Base-by-base conservation (phyloP, 2,329 filamentous ascomycete species). In the Fusarium bulbicola region DNA sequence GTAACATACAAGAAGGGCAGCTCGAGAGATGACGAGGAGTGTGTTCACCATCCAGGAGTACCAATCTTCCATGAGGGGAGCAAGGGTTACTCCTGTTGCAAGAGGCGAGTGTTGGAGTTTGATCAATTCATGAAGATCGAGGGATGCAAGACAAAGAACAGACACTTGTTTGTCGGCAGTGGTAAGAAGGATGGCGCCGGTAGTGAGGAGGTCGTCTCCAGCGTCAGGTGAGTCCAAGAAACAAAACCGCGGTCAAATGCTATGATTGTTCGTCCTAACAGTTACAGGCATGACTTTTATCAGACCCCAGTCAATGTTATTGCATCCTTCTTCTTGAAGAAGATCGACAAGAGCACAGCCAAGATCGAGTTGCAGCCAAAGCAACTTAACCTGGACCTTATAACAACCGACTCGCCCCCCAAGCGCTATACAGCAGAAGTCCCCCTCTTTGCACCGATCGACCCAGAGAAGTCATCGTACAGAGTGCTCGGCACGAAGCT, bases 31-130 rank as follows among this genome's bases (percentile, higher is more conserved):
- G 89, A 86, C 2, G 95, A 98, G 85, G 87, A 90, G 69, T 99
- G 96, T 80, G 87, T 93, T 52, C 92, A 97, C 79, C 96, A 99
- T 83, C 95, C 96, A 0, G 96, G 96, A 9, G 90, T 89, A 28
- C 94, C 96, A 30, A 92, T 99, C 75, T 99, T 99, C 85, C 96
- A 99, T 82, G 96, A 99, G 85, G 96, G 96, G 40, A 97, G 94
- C 84, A 99, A 99, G 86, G 96, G 96, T 3, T 99, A 96, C 88
- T 95, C 91, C 67, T 99, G 96, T 86, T 99, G 96, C 85, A 98
- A 98, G 89, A 88, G 94, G 77, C 89, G 95, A 42, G 96, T 99
- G 65, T 85, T 99, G 66, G 96, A 99, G 80, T 99, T 99, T 82
- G 95, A 99, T 81, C 92, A 98, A 82, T 99, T 99, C 84, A 91